These are phyloP conservation scores for Globisporangium paroecandrum DNA, from an alignment of 352 stramenopile genomes.

Conservation along the genomic window DNA sequence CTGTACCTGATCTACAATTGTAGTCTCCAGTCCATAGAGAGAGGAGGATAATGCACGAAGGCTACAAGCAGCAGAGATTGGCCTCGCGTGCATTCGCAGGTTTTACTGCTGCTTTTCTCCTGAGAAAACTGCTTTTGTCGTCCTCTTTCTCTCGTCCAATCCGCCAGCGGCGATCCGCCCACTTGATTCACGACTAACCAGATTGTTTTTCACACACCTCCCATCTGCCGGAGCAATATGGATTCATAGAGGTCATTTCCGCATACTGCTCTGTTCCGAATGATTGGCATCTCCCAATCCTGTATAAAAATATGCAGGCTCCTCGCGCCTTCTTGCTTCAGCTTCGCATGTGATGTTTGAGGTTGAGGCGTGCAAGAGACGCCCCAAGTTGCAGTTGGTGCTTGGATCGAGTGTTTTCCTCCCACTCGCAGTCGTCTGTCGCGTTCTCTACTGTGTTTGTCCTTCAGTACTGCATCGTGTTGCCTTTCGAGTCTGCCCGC, in stretches of 20 bases:
- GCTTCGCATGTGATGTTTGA: conserved; percentile 9
- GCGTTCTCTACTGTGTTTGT: neutral
- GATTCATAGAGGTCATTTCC: neutral
- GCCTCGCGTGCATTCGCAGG: no score
- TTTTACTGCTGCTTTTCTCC: no score
- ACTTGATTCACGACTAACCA: conserved; percentile 8
- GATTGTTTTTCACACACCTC: neutral
- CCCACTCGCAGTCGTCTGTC: neutral
- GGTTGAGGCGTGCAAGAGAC: conserved; percentile 6
- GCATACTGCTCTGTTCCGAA: neutral
- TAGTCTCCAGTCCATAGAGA: no score
- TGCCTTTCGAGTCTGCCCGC: neutral
- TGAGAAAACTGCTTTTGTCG: no score
- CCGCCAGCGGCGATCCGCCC: neutral
- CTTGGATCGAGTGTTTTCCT: conserved; percentile 6
- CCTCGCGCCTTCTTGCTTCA: neutral
- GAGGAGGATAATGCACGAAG: no score
- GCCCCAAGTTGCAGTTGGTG: conserved; percentile 14
- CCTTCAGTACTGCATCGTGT: neutral
- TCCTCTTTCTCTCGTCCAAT: neutral
- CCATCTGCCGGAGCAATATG: neutral
- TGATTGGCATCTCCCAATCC: neutral
- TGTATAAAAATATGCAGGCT: conserved; percentile 1
- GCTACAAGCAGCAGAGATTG: no score
- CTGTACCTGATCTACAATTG: no score